Conservation (phyloP, 2,329 filamentous ascomycete genomes). For the Elsinoe batatas region DNA sequence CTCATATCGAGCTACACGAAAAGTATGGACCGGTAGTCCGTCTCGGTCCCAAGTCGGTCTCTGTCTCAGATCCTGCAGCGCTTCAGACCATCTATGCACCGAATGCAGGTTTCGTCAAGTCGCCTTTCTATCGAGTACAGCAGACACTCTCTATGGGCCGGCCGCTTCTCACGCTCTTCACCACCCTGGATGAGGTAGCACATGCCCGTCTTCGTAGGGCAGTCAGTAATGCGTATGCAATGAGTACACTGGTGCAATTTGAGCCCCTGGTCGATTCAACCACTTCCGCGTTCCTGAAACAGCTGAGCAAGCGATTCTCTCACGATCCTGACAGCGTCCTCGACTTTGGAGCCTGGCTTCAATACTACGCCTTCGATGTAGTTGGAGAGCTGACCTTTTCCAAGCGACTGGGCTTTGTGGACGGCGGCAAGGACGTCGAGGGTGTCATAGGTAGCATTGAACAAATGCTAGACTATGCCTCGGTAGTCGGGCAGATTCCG, state of each 20-base stretch:
- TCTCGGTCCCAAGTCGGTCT: slow-evolving; percentile 13
- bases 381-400: slow-evolving; percentile 45
- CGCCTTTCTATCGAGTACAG: slow-evolving; percentile 67
- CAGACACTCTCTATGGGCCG: slow-evolving; percentile 57
- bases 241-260: slow-evolving; percentile 64
- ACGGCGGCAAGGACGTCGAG: slow-evolving; percentile 13
- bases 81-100: slow-evolving; percentile 10
- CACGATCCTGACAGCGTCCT: slow-evolving; percentile 38
- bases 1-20: slow-evolving; percentile 6
- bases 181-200: slow-evolving; percentile 41
- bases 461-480: slow-evolving; percentile 15
- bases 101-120: slow-evolving; percentile 37
- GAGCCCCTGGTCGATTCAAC: slow-evolving; percentile 70
- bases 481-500: slow-evolving; percentile 22
- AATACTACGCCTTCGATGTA: slow-evolving; percentile 74
- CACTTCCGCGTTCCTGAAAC: slow-evolving; percentile 49
- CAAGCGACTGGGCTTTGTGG: slow-evolving; percentile 19
- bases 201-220: neutral
- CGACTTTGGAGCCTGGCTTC: slow-evolving; percentile 61
- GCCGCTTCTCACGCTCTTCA: slow-evolving; percentile 59
- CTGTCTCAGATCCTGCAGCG: slow-evolving; percentile 10
- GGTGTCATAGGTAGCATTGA: slow-evolving; percentile 21
- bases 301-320: slow-evolving; percentile 25
- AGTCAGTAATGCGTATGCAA: neutral
- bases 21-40: slow-evolving; percentile 12